Base-by-base conservation (phyloP, 345 rosid species). In the Isatis tinctoria region DNA sequence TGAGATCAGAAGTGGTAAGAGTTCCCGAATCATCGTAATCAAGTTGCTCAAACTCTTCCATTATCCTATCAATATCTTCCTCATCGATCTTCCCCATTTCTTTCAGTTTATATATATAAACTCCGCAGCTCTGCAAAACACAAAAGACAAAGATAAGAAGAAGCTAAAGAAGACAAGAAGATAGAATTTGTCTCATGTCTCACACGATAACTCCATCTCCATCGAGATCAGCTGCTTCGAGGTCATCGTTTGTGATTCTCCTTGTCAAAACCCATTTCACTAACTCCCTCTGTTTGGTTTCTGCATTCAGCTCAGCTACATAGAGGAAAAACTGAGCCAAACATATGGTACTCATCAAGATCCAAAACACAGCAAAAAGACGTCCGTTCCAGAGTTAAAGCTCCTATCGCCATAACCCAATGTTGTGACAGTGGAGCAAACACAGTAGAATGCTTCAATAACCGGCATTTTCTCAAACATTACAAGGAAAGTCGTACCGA, bases 381-480 rank as follows among this genome's bases (percentile, higher is more conserved):
- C 97, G 97, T 5, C 97, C 97, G 0, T 47, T 32, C 36, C 26
- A 0, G 89, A 86, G 35, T 75, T 80, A 81, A 94, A 91, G 83
- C 96, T 94, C 76, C 73, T 41, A 70, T 94, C 98, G 3, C 98
- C 96, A 67, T 86, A 94, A 17, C 98, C 97, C 44, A 91, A 76
- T 13, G 98, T 88, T 3, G 97, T 91, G 70, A 94, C 54, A 0
- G 98, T 91, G 16, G 93, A 79, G 75, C 95, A 91, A 30, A 86
- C 96, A 13, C 97, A 91, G 56, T 94, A 94, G 69, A 94, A 82
- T 5, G 96, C 88, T 40, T 89, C 89, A 5, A 86, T 43, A 8
- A 79, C 3, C 28, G 70, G 75, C 77, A 86, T 72, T 24, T 67
- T 73, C 87, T 91, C 97, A 16, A 85, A 74, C 3, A 7, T 1